Evolutionary conservation across 345 rosid species (phyloP), one percentile per base, ranked within the genome.

Genomic region (Populus deltoides): DNA sequence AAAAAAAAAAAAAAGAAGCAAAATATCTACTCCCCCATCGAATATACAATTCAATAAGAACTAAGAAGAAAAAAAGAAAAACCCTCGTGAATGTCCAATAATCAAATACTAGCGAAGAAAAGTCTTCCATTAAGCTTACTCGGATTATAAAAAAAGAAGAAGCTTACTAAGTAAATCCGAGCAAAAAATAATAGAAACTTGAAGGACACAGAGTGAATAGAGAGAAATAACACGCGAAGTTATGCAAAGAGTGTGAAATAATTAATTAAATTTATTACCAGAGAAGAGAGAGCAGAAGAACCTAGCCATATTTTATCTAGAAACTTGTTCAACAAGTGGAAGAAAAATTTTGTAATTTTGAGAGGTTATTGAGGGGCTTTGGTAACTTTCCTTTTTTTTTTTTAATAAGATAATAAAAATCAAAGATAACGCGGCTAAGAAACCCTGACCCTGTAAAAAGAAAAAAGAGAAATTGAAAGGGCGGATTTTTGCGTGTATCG

Each of bases 381-480:
- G 39, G 77, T 61, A 79, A 72, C 81, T 83, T 80, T 59, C 27
- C 71, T 20, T 27, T 47, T 11, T 25, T 12, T 22, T 53, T 8
- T 35, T 12, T 22, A 11, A 33, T n/a, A 59, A 24, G 3, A 35
- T 12, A 67, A 67, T 11, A 31, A 67, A 36, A 67, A 31, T 73
- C 55, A 61, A 77, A 68, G 51, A 10, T 69, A 68, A 76, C 62
- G n/a, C 69, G 39, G 39, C 72, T 66, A 76, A 73, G 86, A 75
- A 88, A 89, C 91, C 90, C 92, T 84, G 86, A 88, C 90, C 88
- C 90, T 81, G 78, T 18, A 68, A 20, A 66, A 77, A 74, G 66
- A 45, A 76, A 77, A 47, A 55, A 20, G 71, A 79, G 75, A 38
- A 33, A 49, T 25, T 71, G 65, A 79, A 78, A 78, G 9, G 71